A percentile compares a stretch with the other conserved stretches of the same genome.
Conservation (phyloP, 257 asterid genomes). For the Penstemon eatonii region DNA sequence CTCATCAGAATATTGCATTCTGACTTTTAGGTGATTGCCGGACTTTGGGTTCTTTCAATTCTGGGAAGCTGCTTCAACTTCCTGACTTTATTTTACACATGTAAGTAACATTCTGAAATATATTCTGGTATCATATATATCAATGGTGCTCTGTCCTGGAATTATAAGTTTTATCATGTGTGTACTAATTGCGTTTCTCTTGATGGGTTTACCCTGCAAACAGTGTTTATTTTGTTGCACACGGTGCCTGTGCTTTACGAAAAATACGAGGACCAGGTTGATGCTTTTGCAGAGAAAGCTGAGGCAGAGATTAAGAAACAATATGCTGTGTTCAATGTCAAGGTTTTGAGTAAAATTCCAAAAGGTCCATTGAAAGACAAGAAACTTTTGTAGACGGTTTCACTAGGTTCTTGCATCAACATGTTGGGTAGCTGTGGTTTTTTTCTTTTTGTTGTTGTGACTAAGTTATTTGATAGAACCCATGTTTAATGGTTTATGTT, state of each 20-base stretch:
- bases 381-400: slow-evolving; percentile 50
- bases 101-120: slow-evolving; percentile 41
- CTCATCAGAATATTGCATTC: slow-evolving; percentile 12
- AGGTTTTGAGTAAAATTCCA: slow-evolving; percentile 81
- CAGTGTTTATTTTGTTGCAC: slow-evolving; percentile 70
- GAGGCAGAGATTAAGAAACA: slow-evolving; percentile 81
- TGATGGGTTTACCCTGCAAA: not conserved
- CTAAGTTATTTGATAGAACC: slow-evolving; percentile 37
- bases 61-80: slow-evolving; percentile 72
- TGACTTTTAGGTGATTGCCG: slow-evolving; percentile 60
- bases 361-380: slow-evolving; percentile 57
- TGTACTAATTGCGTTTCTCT: slow-evolving; percentile 10
- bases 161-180: slow-evolving; percentile 2
- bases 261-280: slow-evolving; percentile 77
- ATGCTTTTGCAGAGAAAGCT: slow-evolving; percentile 86
- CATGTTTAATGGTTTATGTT: slow-evolving; percentile 34
- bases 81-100: slow-evolving; percentile 67
- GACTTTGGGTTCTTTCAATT: slow-evolving; percentile 70
- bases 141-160: not conserved
- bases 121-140: not conserved
- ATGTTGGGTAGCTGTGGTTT: slow-evolving; percentile 25
- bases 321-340: slow-evolving; percentile 62
- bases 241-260: slow-evolving; percentile 81
- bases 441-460: slow-evolving; percentile 34
- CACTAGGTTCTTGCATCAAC: slow-evolving; percentile 24